Evolutionary conservation across 1,284 basidiomycete genomes (phyloP).

Genomic region (Ganoderma multipileum): DNA sequence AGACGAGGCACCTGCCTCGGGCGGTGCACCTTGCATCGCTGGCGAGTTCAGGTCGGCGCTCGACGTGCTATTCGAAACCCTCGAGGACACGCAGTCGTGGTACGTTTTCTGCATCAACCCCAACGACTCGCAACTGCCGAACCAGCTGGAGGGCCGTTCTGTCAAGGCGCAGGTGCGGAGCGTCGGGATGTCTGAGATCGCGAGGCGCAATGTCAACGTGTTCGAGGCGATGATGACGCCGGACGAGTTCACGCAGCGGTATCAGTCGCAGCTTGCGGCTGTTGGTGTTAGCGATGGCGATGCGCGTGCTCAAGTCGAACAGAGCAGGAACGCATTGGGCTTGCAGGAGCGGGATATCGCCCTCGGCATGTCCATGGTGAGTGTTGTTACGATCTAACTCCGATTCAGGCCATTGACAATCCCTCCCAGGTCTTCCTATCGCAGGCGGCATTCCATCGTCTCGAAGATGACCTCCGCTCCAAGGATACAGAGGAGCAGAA

Average conservation of each 20-base stretch:
- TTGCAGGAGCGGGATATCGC: slow-evolving; percentile 81
- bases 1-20: slow-evolving; percentile 41
- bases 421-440: slow-evolving; percentile 84
- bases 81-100: slow-evolving; percentile 93
- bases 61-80: slow-evolving; percentile 86
- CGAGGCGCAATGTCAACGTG: slow-evolving; percentile 67
- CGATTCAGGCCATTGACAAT: slow-evolving; percentile 11
- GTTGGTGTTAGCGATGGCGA: slow-evolving; percentile 59
- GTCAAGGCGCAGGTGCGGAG: slow-evolving; percentile 93
- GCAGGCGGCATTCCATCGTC: slow-evolving; percentile 85
- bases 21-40: slow-evolving; percentile 74
- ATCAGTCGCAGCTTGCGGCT: slow-evolving; percentile 64
- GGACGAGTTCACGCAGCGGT: slow-evolving; percentile 88
- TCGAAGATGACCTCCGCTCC: slow-evolving; percentile 88
- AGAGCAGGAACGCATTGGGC: slow-evolving; percentile 67
- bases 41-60: slow-evolving; percentile 89
- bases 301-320: slow-evolving; percentile 60
- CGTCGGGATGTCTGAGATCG: slow-evolving; percentile 82
- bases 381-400: slow-evolving; percentile 21
- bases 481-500: slow-evolving; percentile 87
- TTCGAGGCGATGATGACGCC: slow-evolving; percentile 90
- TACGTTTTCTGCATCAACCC: slow-evolving; percentile 93
- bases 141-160: slow-evolving; percentile 90
- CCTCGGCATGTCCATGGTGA: slow-evolving; percentile 81
- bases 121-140: slow-evolving; percentile 93